Percentiles rank a stretch among this genome's conserved stretches.
These are phyloP conservation scores for Leccinum fibrillosum DNA, from an alignment of 768 basidiomycete species.

Conservation along the genomic window DNA sequence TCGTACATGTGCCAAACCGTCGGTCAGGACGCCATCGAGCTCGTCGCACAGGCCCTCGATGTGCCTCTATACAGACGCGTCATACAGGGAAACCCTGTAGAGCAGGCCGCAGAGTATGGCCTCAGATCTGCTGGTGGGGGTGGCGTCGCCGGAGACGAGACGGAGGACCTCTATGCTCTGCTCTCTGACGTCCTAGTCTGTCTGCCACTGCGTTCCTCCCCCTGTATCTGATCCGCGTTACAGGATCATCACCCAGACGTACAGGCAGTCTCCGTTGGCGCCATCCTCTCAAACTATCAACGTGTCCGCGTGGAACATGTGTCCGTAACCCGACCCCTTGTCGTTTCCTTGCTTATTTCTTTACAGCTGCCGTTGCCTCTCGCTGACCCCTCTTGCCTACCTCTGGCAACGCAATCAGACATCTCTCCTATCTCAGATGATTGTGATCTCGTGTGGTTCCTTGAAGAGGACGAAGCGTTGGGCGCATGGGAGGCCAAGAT, in stretches of 20 bases:
- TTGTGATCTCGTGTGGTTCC: constrained; percentile 37
- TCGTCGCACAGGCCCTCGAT: constrained; percentile 80
- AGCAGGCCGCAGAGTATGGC: constrained; percentile 86
- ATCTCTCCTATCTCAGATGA: constrained; percentile 86
- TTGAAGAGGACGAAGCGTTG: constrained; percentile 33
- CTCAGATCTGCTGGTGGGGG: constrained; percentile 45
- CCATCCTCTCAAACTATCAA: constrained; percentile 97
- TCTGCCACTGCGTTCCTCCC: neutral
- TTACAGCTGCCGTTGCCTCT: constrained; percentile 73
- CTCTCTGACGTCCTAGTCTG: constrained; percentile 74
- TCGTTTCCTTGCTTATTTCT: constrained; percentile 2
- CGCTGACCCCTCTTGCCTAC: constrained; percentile 77
- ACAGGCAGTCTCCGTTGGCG: constrained; percentile 88
- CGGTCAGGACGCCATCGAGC: constrained; percentile 88
- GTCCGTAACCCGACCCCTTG: constrained; percentile 40
- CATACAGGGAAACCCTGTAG: constrained; percentile 78
- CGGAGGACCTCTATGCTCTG: constrained; percentile 84
- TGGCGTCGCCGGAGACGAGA: constrained; percentile 53
- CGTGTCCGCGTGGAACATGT: constrained; percentile 97
- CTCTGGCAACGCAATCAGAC: constrained; percentile 93
- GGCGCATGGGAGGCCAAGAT: constrained; percentile 52
- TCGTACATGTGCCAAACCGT: constrained; percentile 99
- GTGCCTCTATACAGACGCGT: constrained; percentile 82
- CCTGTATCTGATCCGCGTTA: neutral
- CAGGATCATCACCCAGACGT: constrained; percentile 78